phyloP scores from a whole-genome alignment of 192 early-diverging fungal species.

The Coemansia sp. region DNA sequence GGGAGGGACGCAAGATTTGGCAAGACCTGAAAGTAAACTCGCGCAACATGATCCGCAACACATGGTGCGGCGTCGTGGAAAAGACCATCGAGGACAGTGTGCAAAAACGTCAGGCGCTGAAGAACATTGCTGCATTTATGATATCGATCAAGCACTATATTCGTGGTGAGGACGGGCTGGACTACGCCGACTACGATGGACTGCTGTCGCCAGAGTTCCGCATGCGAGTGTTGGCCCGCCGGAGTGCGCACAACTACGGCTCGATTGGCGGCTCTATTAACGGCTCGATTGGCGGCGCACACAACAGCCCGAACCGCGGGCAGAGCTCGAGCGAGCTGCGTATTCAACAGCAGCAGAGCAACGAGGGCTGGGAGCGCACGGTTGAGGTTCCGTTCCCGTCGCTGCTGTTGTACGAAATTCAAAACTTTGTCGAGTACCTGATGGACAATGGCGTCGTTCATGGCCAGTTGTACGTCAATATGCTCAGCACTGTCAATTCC shows the following conservation, averaged over 20 bases:
- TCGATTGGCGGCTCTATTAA: constrained; percentile 7
- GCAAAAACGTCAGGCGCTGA: constrained; percentile 63
- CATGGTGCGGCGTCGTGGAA: constrained; percentile 69
- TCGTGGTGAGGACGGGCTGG: constrained; percentile 66
- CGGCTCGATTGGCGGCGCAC: not conserved
- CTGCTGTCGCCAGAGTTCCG: constrained; percentile 53
- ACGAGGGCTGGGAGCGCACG: constrained; percentile 40
- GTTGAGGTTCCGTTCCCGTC: constrained; percentile 50
- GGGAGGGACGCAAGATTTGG: constrained; percentile 87
- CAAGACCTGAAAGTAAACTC: constrained; percentile 63
- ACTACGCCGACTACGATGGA: constrained; percentile 68
- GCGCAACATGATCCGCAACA: constrained; percentile 72
- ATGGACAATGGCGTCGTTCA: constrained; percentile 48
- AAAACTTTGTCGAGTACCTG: constrained; percentile 54
- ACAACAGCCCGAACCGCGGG: constrained; percentile 13
- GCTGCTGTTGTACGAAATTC: constrained; percentile 61
- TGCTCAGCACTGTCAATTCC: constrained; percentile 53
- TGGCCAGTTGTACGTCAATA: constrained; percentile 40
- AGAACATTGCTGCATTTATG: constrained; percentile 78
- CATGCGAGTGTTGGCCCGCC: constrained; percentile 32
- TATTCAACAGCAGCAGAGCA: constrained; percentile 17
- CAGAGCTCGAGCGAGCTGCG: constrained; percentile 1
- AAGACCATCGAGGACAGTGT: constrained; percentile 52
- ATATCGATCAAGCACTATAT: constrained; percentile 82
- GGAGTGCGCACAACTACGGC: constrained; percentile 34